Percentiles rank a stretch among this genome's conserved stretches.
These are phyloP conservation scores for Penicillium sp. DNA, from an alignment of 2,329 filamentous ascomycete genomes.

Conservation along the genomic window DNA sequence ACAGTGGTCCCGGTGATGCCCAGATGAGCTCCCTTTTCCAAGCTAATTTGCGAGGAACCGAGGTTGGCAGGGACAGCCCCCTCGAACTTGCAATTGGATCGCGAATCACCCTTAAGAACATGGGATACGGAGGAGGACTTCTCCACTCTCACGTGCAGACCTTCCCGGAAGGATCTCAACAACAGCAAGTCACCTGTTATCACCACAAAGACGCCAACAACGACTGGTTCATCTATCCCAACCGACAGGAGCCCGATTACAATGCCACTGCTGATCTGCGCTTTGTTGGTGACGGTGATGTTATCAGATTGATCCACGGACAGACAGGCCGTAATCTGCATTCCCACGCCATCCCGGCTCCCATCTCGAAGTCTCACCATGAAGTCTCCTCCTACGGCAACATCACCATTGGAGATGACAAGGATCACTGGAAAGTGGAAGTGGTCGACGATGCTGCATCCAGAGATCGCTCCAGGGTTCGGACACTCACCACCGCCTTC, in stretches of 20 bases:
- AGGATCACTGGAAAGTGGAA: conserved; percentile 96
- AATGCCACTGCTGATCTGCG: conserved; percentile 69
- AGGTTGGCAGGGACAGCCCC: conserved; percentile 91
- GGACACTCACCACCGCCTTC: conserved; percentile 92
- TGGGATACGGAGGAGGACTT: conserved; percentile 96
- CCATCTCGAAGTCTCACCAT: conserved; percentile 82
- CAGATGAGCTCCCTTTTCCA: conserved; percentile 99
- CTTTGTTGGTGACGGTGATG: conserved; percentile 75
- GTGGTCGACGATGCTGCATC: conserved; percentile 88
- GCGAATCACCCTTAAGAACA: conserved; percentile 92
- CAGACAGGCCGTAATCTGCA: conserved; percentile 97
- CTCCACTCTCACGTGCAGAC: conserved; percentile 96
- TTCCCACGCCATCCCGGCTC: conserved; percentile 86
- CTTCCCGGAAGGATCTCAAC: conserved; percentile 86
- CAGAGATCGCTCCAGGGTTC: conserved; percentile 77
- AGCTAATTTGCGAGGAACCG: conserved; percentile 89
- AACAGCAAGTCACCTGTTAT: conserved; percentile 98
- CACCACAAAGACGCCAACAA: conserved; percentile 99
- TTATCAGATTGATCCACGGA: conserved; percentile 85
- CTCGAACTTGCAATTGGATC: conserved; percentile 90
- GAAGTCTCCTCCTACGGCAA: conserved; percentile 98
- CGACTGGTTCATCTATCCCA: conserved; percentile 99
- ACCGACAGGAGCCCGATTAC: conserved; percentile 74
- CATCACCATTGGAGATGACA: conserved; percentile 90
- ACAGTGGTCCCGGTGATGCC: conserved; percentile 94